phyloP scores from a whole-genome alignment of 2,329 filamentous ascomycete species.

The Chaetomium globosum region DNA sequence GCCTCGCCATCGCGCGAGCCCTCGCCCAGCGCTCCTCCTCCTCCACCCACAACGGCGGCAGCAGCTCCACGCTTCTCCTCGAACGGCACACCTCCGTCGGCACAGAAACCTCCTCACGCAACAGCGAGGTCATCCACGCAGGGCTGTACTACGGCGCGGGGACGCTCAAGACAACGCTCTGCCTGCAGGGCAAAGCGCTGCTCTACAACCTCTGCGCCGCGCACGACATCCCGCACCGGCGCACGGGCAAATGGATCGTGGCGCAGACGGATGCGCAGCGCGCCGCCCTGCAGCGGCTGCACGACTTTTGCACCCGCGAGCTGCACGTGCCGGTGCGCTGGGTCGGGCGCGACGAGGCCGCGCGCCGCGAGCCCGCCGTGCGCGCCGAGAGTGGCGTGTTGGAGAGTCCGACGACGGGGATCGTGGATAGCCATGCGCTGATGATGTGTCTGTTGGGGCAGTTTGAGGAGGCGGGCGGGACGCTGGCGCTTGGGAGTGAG shows the following conservation, averaged over 20 bases:
- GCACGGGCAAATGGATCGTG: slow-evolving; percentile 92
- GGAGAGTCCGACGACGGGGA: slow-evolving; percentile 85
- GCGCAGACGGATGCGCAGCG: slow-evolving; percentile 76
- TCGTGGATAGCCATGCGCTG: slow-evolving; percentile 81
- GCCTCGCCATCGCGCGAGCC: slow-evolving; percentile 75
- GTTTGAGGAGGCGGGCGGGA: slow-evolving; percentile 76
- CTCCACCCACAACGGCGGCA: slow-evolving; percentile 35
- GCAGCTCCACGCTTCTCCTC: slow-evolving; percentile 67
- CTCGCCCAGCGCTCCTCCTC: slow-evolving; percentile 61
- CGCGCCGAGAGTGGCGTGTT: slow-evolving; percentile 71
- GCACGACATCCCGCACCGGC: slow-evolving; percentile 68
- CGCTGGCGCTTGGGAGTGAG: slow-evolving; percentile 67
- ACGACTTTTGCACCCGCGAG: slow-evolving; percentile 47
- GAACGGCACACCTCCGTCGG: slow-evolving; percentile 77
- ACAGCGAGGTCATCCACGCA: slow-evolving; percentile 95
- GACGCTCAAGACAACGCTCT: slow-evolving; percentile 81
- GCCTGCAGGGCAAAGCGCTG: slow-evolving; percentile 72
- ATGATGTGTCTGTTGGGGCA: slow-evolving; percentile 80
- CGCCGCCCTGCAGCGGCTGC: slow-evolving; percentile 59
- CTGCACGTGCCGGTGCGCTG: slow-evolving; percentile 71
- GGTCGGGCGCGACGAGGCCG: slow-evolving; percentile 64
- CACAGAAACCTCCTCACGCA: slow-evolving; percentile 85
- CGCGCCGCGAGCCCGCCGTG: slow-evolving; percentile 71
- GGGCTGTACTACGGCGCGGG: slow-evolving; percentile 83
- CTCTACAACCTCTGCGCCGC: slow-evolving; percentile 76